Conservation (phyloP, 805 yeast species). For the Zygoascus tannicola region DNA sequence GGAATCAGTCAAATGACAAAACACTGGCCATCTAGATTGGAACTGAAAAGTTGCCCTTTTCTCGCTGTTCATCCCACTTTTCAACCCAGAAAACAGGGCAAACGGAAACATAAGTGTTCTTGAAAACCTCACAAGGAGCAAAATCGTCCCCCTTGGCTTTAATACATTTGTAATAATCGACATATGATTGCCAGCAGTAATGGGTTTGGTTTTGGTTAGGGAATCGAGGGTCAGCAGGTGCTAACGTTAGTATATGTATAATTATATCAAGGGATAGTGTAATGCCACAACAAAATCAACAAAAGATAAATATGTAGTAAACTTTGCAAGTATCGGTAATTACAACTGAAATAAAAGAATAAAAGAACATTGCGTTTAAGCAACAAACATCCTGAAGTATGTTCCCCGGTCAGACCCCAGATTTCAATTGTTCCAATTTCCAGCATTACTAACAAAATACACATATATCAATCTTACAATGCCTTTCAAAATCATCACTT, state of each 20-base stretch:
- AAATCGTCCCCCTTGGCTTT: slow-evolving; percentile 96
- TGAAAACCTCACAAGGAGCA: slow-evolving; percentile 94
- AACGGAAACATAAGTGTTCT: slow-evolving; percentile 74
- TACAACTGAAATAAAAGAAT: background rate
- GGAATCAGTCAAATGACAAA: background rate
- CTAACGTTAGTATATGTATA: too few relatives aligned
- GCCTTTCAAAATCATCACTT: background rate
- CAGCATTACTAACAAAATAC: too few relatives aligned
- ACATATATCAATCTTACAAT: background rate
- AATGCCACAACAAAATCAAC: too few relatives aligned
- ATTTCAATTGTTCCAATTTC: too few relatives aligned
- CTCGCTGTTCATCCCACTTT: slow-evolving; percentile 37
- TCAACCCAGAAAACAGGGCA: slow-evolving; percentile 33
- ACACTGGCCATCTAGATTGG: slow-evolving; percentile 7
- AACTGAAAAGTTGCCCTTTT: slow-evolving; percentile 47
- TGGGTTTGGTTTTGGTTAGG: slow-evolving; percentile 96
- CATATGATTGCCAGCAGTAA: slow-evolving; percentile 97
- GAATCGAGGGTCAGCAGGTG: slow-evolving; percentile 35
- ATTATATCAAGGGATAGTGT: too few relatives aligned
- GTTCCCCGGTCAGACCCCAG: background rate
- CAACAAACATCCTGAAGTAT: background rate
- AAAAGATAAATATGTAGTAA: too few relatives aligned
- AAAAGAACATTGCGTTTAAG: background rate
- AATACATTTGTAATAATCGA: slow-evolving; percentile 96
- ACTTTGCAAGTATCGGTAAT: too few relatives aligned